Evolutionary conservation across 306 rosid species (phyloP).

Genomic region (Alnus rubra): DNA sequence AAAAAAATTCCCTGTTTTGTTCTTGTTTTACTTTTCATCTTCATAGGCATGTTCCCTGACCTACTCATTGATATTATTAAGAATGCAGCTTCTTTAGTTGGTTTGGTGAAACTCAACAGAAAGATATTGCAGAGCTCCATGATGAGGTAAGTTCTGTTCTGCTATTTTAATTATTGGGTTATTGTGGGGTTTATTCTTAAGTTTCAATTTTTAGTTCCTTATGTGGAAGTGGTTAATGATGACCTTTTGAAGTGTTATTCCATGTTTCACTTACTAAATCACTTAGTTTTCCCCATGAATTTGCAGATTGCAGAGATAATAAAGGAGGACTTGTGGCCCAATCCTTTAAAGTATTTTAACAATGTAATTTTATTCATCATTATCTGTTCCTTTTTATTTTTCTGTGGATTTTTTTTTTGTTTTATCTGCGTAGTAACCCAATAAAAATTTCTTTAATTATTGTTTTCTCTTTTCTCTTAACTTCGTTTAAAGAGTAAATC

Average conservation of each 20-base stretch:
- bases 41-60: constrained; percentile 9
- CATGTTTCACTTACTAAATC: background rate
- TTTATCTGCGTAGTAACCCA: background rate
- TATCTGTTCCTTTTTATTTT: background rate
- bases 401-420: background rate
- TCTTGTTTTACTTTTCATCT: background rate
- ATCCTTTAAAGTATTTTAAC: constrained; percentile 71
- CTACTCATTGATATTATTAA: background rate
- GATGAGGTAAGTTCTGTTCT: constrained; percentile 47
- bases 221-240: background rate
- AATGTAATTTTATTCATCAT: constrained; percentile 39
- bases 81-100: constrained; percentile 68
- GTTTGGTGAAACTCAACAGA: constrained; percentile 58
- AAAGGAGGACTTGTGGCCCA: constrained; percentile 78
- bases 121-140: constrained; percentile 45
- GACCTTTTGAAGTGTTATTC: background rate
- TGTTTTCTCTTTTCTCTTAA: background rate
- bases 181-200: background rate
- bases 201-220: background rate
- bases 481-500: background rate
- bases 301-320: constrained; percentile 67
- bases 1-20: background rate
- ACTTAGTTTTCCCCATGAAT: constrained; percentile 13
- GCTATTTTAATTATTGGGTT: background rate
- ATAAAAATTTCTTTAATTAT: background rate